Base-by-base conservation (phyloP, 1,284 basidiomycete genomes). In the Leccinum solheimii region DNA sequence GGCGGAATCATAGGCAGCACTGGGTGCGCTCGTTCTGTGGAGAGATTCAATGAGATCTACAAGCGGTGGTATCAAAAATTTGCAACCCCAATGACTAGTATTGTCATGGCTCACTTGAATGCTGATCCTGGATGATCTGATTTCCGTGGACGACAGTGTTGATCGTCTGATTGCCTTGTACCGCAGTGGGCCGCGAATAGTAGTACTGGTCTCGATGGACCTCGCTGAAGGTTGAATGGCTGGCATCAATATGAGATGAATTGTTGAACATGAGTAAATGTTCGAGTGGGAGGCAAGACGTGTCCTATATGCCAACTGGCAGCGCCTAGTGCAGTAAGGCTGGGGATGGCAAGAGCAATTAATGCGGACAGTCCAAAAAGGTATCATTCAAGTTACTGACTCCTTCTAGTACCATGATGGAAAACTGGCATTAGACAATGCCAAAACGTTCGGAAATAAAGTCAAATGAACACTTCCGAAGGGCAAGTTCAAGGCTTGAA, bases 141-240 rank as follows among this genome's bases (percentile, higher is more conserved):
- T 21, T 21, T 21, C 21, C 21, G 21, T 21, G 21, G 21, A 21
- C 21, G 21, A 21, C 21, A 21, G 21, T 21, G 21, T 21, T 21
- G 21, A 21, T 21, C 21, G 61, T 66, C 23, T 64, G 61, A 49
- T 65, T 61, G 1, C 68, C 68, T 6, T 66, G 62, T 7, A 68
- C 52, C 48, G 26, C 26, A 26, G 54, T 32, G 68, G 49, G 36
- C 16, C 51, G 21, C 5, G 66, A 66, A 48, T 60, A 38, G 19
- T 66, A 16, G 26, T 67, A 30, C 26, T 70, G 67, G 36, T 71
- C 64, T 26, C 58, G 57, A 34, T 69, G 68, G 26, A 69, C 68
- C 30, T 69, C 67, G 27, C 62, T 70, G 45, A 69, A 69, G 11
- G 64, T 68, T 4, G 68, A 70, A 64, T 70, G 65, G 10, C 68